Conservation (phyloP, 176 grass and related monocot genomes). For the Zoysia pacifica region DNA sequence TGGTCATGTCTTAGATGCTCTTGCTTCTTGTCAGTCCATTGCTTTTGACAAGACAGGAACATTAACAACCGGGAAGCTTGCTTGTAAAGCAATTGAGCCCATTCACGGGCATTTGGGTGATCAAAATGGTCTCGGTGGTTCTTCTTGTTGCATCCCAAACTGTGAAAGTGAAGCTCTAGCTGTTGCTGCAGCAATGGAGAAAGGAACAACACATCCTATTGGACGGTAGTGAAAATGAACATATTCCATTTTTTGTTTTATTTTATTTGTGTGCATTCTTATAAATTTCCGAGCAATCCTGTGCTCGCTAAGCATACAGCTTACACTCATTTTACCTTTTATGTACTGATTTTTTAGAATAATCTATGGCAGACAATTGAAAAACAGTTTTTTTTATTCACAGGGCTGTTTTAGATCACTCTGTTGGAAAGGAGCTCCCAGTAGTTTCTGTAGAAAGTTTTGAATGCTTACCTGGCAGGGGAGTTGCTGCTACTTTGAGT, state of each 20-base stretch:
- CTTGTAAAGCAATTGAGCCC: slow-evolving; percentile 93
- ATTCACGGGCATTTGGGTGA: slow-evolving; percentile 81
- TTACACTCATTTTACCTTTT: background rate
- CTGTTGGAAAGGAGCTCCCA: slow-evolving; percentile 83
- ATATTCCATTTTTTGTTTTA: background rate
- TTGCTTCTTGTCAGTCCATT: slow-evolving; percentile 83
- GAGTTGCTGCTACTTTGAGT: slow-evolving; percentile 85
- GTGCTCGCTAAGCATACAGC: background rate
- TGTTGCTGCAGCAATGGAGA: slow-evolving; percentile 96
- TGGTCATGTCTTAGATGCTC: slow-evolving; percentile 95
- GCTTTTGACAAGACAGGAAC: slow-evolving; percentile 99
- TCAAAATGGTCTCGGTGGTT: slow-evolving; percentile 40
- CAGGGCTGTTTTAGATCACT: slow-evolving; percentile 97
- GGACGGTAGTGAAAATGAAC: slow-evolving; percentile 62
- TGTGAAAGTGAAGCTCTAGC: slow-evolving; percentile 98
- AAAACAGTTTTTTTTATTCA: slow-evolving; percentile 46
- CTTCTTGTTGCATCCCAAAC: slow-evolving; percentile 80
- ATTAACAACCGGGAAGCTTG: slow-evolving; percentile 94
- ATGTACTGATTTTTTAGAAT: background rate
- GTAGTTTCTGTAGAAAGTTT: slow-evolving; percentile 88
- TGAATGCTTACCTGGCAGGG: slow-evolving; percentile 85
- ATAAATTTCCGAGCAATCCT: background rate
- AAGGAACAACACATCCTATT: slow-evolving; percentile 97
- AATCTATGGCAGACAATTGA: slow-evolving; percentile 38
- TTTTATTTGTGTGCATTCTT: slow-evolving; percentile 17